Evolutionary conservation across 805 yeast genomes (phyloP), one percentile per base, ranked within the genome.

Genomic region (Diddensiella caesifluorescens): DNA sequence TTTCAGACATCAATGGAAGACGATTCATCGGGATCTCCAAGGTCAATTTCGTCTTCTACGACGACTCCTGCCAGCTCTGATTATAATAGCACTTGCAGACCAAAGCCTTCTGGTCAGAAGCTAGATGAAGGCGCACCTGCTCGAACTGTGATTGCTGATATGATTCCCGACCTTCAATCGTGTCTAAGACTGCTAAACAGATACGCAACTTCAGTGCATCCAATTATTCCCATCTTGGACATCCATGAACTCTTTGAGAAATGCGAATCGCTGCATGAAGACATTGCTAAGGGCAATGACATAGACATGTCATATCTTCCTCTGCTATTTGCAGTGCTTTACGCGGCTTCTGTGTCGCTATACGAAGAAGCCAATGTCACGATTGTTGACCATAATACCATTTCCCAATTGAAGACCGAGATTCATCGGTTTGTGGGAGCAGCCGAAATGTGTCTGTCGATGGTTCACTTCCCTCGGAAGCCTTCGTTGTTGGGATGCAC

Each of bases 181-280:
- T n/a, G n/a, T n/a, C n/a, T n/a, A n/a, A 31, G 20, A 4, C 44
- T 42, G 13, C 25, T 42, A 34, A 37, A 29, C 27, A 32, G 42
- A 39, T 42, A 22, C 36, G 28, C 23, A 23, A 22, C 28, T n/a
- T 42, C 46, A 4, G 32, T 42, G n/a, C 46, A 42, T 39, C 43
- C 46, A 9, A 39, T 42, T 16, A 33, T 42, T 10, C 46, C 46
- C 9, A 33, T 42, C 12, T 22, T 42, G 15, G 46, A 42, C 26
- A 29, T 29, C 12, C 10, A 36, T 23, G 22, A 16, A 13, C 27
- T 31, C 29, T 22, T 30, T 22, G 21, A 22, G 4, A 22, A 33
- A 22, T 42, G 25, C 25, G 46, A 42, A 20, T 26, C 20, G 19
- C 28, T 37, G 15, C 20, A 26, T 23, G 22, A 38, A 18, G 4